Evolutionary conservation across 2,329 filamentous ascomycete genomes (phyloP), one percentile per base, ranked within the genome.

Genomic region (Helotiales sp.): DNA sequence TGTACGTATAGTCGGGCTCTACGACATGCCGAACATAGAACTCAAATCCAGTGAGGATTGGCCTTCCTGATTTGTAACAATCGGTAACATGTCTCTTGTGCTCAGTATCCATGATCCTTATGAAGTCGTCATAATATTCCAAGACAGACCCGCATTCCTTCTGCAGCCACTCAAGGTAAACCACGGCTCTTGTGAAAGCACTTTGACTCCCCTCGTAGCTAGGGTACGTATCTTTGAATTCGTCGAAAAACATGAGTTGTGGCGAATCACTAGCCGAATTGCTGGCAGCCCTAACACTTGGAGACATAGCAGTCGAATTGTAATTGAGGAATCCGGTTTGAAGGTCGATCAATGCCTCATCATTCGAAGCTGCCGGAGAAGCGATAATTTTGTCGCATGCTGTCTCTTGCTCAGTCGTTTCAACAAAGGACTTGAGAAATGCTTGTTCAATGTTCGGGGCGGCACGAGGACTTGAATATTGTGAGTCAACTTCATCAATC

Each of bases 111-210:
- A 52, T 19, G n/a, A 52, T 24, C 19, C 34, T 40, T 19, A 52
- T 27, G 13, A 52, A 52, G 34, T 52, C 50, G 27, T 52, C 50
- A 17, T 29, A 52, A 19, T 38, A 44, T n/a, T 5, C 9, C 8
- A 22, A 3, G 25, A 22, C 22, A 10, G 10, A 27, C 22, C 25
- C 25, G n/a, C 34, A 12, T 10, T 29, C 31, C 33, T 30, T 40
- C 10, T 42, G 9, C 2, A 52, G 50, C 50, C 50, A 52, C 15
- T 52, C 50, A 17, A 52, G 31, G n/a, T 42, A 42, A 2, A 52
- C 50, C 19, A 52, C 13, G n/a, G 50, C 50, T 38, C 36, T 29
- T 2, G 25, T 52, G 34, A 52, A 52, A 24, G 15, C 15, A 9
- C 15, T 22, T n/a, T 22, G 3, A 25, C 25, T 52, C n/a, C 50